These are phyloP conservation scores for Pyricularia pennisetigena DNA, from an alignment of 2,329 filamentous ascomycete species.

Conservation along the genomic window DNA sequence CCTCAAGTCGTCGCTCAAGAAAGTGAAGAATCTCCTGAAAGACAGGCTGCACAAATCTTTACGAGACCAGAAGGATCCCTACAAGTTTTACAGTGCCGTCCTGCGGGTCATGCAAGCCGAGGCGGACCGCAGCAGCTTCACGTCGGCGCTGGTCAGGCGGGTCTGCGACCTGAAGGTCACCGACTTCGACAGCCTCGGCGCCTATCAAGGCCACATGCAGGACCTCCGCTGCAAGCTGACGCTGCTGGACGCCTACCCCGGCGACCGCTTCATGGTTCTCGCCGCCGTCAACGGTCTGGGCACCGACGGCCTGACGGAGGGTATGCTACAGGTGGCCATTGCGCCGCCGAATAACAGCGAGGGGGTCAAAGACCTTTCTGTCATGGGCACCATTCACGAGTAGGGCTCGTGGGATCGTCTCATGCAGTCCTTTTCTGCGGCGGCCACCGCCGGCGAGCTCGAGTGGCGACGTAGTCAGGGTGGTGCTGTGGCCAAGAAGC, in stretches of 20 bases:
- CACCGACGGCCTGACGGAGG: constrained; percentile 6
- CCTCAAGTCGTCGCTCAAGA: constrained; percentile 6
- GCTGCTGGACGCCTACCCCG: constrained; percentile 7
- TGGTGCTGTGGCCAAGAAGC: background rate
- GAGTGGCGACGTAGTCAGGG: background rate
- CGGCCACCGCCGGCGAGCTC: background rate
- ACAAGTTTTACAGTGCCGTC: constrained; percentile 8
- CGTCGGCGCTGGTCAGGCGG: constrained; percentile 5
- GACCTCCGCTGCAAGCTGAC: constrained; percentile 7
- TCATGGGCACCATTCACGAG: background rate
- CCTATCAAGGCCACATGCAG: constrained; percentile 10
- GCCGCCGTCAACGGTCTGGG: constrained; percentile 8
- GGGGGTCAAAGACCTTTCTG: background rate
- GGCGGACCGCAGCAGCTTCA: constrained; percentile 7
- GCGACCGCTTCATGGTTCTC: constrained; percentile 9
- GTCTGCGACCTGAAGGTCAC: constrained; percentile 7
- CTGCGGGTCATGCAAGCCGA: constrained; percentile 6
- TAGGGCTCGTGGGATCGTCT: constrained; percentile 7
- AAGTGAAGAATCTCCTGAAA: background rate
- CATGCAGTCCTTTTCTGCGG: constrained; percentile 8
- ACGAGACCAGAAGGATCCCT: constrained; percentile 5
- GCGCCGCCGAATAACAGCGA: background rate
- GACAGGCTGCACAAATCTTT: constrained; percentile 1
- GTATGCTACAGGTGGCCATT: constrained; percentile 4
- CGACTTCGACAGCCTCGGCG: constrained; percentile 8